These are phyloP conservation scores for Chlamydomonas schloesseri DNA, from an alignment of 139 green algal genomes.

Conservation along the genomic window DNA sequence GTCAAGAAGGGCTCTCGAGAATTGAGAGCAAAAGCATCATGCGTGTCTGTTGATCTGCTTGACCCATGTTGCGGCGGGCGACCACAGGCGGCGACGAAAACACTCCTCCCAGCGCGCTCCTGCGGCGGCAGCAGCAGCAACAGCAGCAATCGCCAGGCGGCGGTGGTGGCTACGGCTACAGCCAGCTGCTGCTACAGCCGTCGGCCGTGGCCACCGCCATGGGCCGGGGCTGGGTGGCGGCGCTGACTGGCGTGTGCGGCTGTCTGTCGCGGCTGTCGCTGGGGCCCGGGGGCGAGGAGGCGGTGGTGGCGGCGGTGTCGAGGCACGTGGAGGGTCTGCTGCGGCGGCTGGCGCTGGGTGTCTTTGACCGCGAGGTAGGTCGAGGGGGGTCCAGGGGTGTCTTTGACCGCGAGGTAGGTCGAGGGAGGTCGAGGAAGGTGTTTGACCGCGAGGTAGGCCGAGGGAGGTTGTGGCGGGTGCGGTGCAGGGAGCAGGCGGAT, in stretches of 20 bases:
- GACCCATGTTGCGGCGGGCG: no score
- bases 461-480: background rate
- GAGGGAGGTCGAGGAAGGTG: background rate
- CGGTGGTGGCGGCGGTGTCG: constrained; percentile 64
- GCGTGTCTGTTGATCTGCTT: no score
- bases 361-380: constrained; percentile 52
- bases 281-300: constrained; percentile 63
- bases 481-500: background rate
- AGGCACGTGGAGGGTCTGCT: constrained; percentile 49
- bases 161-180: no score
- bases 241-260: constrained; percentile 25
- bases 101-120: background rate
- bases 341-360: constrained; percentile 30
- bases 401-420: background rate
- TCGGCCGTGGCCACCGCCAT: constrained; percentile 14
- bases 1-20: background rate
- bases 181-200: background rate
- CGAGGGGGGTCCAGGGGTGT: background rate
- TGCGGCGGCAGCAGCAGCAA: background rate
- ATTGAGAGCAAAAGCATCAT: no score
- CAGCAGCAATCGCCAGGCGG: no score
- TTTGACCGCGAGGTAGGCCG: background rate
- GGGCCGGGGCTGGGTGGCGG: background rate
- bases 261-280: constrained; percentile 53
- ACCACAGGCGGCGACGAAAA: background rate